Percentiles rank a stretch among this genome's conserved stretches.
Conservation (phyloP, 352 stramenopile genomes). For the Pythium periplocum region DNA sequence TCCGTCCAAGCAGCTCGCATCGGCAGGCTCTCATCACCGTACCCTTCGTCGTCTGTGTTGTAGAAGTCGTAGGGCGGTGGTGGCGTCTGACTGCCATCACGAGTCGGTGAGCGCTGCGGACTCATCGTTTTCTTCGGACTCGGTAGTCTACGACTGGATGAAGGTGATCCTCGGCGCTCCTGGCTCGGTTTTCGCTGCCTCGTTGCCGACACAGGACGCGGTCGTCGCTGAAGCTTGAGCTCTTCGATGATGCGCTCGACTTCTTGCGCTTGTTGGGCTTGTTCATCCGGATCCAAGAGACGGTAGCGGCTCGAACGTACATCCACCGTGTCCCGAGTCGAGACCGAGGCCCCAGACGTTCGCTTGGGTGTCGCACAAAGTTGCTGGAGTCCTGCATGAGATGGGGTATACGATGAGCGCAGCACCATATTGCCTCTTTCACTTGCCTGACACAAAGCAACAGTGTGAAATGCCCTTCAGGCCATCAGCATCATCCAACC, state of each 20-base stretch:
- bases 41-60: background rate
- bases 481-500: no score
- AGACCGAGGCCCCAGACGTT: background rate
- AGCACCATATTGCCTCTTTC: background rate
- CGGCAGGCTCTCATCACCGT: background rate
- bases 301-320: constrained; percentile 31
- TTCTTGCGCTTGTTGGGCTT: constrained; percentile 26
- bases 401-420: constrained; percentile 2
- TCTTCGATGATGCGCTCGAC: constrained; percentile 43
- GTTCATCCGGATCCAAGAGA: constrained; percentile 33
- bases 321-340: background rate
- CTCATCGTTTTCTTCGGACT: no score
- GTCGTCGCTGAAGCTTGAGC: constrained; percentile 21
- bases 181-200: background rate
- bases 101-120: no score
- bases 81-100: background rate
- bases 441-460: no score
- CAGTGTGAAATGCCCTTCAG: no score
- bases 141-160: no score
- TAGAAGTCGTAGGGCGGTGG: background rate
- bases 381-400: constrained; percentile 12
- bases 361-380: constrained; percentile 14
- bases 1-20: background rate
- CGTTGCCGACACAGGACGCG: background rate
- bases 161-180: background rate